Percentiles rank a stretch among this genome's conserved stretches.
Evolutionary conservation across 345 rosid species (phyloP).

Genomic region (Eucalyptus erythrocorys): DNA sequence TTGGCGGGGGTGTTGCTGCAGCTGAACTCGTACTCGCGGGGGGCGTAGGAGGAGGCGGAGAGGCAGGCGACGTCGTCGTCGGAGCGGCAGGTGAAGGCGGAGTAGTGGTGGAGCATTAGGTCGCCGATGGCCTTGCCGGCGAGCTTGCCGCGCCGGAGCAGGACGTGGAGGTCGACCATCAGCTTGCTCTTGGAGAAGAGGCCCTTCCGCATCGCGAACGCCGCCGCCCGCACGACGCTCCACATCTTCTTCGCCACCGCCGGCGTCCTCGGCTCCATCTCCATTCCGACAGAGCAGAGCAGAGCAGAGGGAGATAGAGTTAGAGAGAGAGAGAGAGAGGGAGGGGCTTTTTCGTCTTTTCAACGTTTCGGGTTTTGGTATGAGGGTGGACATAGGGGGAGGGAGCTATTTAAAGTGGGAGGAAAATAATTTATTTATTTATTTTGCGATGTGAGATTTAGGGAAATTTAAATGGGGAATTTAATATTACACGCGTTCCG

Average conservation of each 20-base stretch:
- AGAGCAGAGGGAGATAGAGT: neutral
- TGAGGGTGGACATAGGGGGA: neutral
- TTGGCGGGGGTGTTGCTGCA: constrained; percentile 84
- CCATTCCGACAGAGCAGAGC: constrained; percentile 12
- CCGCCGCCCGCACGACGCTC: constrained; percentile 31
- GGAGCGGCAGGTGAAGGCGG: constrained; percentile 62
- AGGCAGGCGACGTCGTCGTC: constrained; percentile 47
- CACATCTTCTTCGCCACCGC: constrained; percentile 38
- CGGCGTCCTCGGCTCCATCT: constrained; percentile 29
- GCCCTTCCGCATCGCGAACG: constrained; percentile 44
- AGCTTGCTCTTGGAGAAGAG: constrained; percentile 35
- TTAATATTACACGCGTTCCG: neutral
- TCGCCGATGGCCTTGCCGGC: constrained; percentile 47
- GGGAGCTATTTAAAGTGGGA: constrained; percentile 37
- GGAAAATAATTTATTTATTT: constrained; percentile 6
- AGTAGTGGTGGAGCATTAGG: constrained; percentile 32
- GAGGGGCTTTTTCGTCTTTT: neutral
- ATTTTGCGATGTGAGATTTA: neutral
- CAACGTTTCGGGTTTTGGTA: neutral
- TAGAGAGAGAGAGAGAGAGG: neutral
- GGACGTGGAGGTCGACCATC: constrained; percentile 39
- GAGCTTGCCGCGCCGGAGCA: constrained; percentile 42
- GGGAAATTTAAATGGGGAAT: neutral
- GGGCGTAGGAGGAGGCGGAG: constrained; percentile 49
- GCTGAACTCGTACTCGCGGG: constrained; percentile 83